Evolutionary conservation across 108 stramenopile species (phyloP), one percentile per base, ranked within the genome.

Genomic region (Craspedostauros australis): DNA sequence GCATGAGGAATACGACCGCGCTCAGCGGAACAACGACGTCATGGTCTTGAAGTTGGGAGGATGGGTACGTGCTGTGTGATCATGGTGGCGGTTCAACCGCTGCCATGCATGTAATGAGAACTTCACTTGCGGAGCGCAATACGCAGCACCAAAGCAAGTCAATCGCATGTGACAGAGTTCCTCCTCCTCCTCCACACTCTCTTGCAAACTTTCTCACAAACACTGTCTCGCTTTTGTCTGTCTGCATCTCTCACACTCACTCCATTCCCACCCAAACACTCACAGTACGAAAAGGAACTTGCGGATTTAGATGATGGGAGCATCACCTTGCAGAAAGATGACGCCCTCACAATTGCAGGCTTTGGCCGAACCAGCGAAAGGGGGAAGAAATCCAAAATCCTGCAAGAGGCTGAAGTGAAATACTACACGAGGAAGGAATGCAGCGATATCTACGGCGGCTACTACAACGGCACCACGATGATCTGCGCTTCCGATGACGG

Each of bases 41-140:
- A 46, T 62, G 22, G 19, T 71, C 2, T n/a, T 71, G 28, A 71
- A 59, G 31, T 23, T 71, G 8, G 27, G 28, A 9, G 46, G 45
- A 0, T 57, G 46, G 16, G 60, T 69, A 20, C 50, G 49, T 48
- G 11, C 16, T 20, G 16, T 22, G 2, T 9, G 36, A 49, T 33
- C 28, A 19, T 21, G 40, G 3, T 21, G 3, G 4, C n/a, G 12
- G 14, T 2, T 15, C 20, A 4, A 29, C 45, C 3, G 2, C 19
- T 3, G 2, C 45, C 6, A 36, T 36, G 11, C 34, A 36, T 36
- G 12, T 12, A n/a, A n/a, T n/a, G n/a, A n/a, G n/a, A n/a, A n/a
- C n/a, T n/a, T n/a, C n/a, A n/a, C n/a, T n/a, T n/a, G n/a, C n/a
- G n/a, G n/a, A n/a, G n/a, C n/a, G n/a, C n/a, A n/a, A n/a, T n/a